Evolutionary conservation across 1,139 yeast genomes (phyloP).

Genomic region (Protomyces gravidus): DNA sequence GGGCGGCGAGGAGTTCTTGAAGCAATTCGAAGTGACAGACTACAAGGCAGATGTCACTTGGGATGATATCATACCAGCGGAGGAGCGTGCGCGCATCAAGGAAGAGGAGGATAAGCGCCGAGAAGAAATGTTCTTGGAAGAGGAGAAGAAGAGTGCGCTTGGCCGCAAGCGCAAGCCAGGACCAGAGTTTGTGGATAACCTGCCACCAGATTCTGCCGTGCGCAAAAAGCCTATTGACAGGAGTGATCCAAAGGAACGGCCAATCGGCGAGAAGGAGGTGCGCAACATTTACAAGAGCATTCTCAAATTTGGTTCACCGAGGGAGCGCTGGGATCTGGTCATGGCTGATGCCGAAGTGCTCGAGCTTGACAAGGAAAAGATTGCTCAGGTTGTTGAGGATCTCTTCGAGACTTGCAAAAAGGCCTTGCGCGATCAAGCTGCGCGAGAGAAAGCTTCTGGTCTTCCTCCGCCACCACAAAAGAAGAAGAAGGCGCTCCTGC

Average conservation of each 20-base stretch:
- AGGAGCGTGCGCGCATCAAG: conserved; percentile 79
- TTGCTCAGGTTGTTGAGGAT: conserved; percentile 71
- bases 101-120: conserved; percentile 83
- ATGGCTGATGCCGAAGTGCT: conserved; percentile 88
- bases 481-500: conserved; percentile 81
- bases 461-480: conserved; percentile 52
- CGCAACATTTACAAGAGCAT: conserved; percentile 82
- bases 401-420: conserved; percentile 59
- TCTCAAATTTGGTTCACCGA: conserved; percentile 73
- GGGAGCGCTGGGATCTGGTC: conserved; percentile 77
- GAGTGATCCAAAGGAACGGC: conserved; percentile 40
- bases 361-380: conserved; percentile 75
- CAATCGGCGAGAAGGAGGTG: conserved; percentile 77
- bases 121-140: conserved; percentile 80
- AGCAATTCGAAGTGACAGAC: conserved; percentile 96
- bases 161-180: conserved; percentile 34
- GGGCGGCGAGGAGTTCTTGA: conserved; percentile 96
- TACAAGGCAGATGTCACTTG: conserved; percentile 97
- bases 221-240: conserved; percentile 37
- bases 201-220: conserved; percentile 42
- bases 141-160: conserved; percentile 75
- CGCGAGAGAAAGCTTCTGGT: conserved; percentile 54
- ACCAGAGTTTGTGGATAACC: conserved; percentile 33
- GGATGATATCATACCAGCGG: conserved; percentile 98
- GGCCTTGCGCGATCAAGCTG: conserved; percentile 63